Evolutionary conservation across 78 protist species (phyloP).

Genomic region (Dictyostelium discoideum): dicty_2.7 NC_007090.3:1512501-1513000

Average conservation of each 20-base stretch:
- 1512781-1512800: constrained; percentile 48
- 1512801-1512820: constrained; percentile 57
- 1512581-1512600: constrained; percentile 34
- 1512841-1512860: constrained; percentile 22
- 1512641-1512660: constrained; percentile 49
- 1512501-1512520: constrained; percentile 55
- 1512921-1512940: constrained; percentile 28
- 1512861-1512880: constrained; percentile 49
- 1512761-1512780: constrained; percentile 26
- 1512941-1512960: constrained; percentile 9
- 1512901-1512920: constrained; percentile 69
- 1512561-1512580: constrained; percentile 49
- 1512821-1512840: constrained; percentile 28
- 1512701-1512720: constrained; percentile 56
- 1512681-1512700: constrained; percentile 63
- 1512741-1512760: constrained; percentile 53
- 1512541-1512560: constrained; percentile 53
- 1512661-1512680: constrained; percentile 71
- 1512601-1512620: background rate
- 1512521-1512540: constrained; percentile 64
- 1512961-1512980: constrained; percentile 30
- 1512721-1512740: constrained; percentile 69
- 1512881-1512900: constrained; percentile 44
- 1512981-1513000: constrained; percentile 47
- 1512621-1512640: constrained; percentile 19